These are phyloP conservation scores for Candida ascalaphidarum DNA, from an alignment of 805 yeast species.

Conservation along the genomic window DNA sequence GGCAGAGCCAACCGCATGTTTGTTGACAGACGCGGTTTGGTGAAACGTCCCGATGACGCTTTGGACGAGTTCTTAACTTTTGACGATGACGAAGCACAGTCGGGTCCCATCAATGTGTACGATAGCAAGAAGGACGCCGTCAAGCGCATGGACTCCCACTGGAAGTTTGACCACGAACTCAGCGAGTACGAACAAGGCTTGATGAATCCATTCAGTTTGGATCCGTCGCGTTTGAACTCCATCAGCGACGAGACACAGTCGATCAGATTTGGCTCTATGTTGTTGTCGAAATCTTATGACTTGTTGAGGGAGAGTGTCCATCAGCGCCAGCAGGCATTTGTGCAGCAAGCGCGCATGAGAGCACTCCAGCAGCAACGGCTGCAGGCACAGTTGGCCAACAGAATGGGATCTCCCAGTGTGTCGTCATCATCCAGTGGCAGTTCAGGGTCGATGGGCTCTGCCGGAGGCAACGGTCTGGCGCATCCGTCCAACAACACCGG, in stretches of 20 bases:
- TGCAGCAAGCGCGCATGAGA: constrained; percentile 43
- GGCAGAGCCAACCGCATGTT: constrained; percentile 67
- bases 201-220: constrained; percentile 50
- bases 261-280: constrained; percentile 86
- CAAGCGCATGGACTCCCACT: constrained; percentile 49
- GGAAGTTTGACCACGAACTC: constrained; percentile 60
- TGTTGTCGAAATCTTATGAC: constrained; percentile 80
- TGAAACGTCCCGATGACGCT: constrained; percentile 23
- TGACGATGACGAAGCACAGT: constrained; percentile 18
- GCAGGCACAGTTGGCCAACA: constrained; percentile 3
- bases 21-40: constrained; percentile 64
- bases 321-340: constrained; percentile 46
- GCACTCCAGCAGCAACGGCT: constrained; percentile 33
- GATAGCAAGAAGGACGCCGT: constrained; percentile 36
- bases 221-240: constrained; percentile 77
- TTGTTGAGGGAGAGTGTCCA: constrained; percentile 65
- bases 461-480: no score
- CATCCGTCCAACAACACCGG: no score
- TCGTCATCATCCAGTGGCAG: no score
- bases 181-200: constrained; percentile 27
- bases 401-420: background rate
- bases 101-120: constrained; percentile 31
- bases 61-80: constrained; percentile 34
- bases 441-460: no score
- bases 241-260: constrained; percentile 83